Percentiles rank a stretch among this genome's conserved stretches.
Conservation (phyloP, 495 filamentous ascomycete species). For the Aspergillus steynii region DNA sequence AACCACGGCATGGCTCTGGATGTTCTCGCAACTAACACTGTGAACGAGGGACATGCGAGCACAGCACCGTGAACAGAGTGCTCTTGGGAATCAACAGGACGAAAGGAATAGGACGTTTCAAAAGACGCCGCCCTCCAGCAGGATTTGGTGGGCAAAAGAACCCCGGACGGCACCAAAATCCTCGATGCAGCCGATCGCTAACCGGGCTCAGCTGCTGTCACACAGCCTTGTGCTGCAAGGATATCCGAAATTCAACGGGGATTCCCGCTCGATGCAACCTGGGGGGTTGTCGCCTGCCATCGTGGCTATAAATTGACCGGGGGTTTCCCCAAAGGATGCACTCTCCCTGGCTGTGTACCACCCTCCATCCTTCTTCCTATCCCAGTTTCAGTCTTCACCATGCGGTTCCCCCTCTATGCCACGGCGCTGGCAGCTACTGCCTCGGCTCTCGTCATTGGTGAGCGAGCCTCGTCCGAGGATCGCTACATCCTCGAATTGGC, state of each 20-base stretch:
- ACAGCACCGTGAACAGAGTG: too few species aligned
- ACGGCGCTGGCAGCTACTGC: background rate
- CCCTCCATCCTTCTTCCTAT: background rate
- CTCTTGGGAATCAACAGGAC: too few species aligned
- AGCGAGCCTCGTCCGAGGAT: background rate
- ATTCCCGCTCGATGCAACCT: background rate
- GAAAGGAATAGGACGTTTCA: background rate
- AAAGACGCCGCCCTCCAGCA: background rate
- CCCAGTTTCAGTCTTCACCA: background rate
- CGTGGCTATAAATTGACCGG: background rate
- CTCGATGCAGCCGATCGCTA: too few species aligned
- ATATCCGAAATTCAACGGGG: background rate
- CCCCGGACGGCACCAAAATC: background rate
- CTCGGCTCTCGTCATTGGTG: background rate
- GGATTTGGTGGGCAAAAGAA: background rate
- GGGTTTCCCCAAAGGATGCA: background rate
- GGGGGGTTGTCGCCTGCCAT: background rate
- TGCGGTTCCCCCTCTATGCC: background rate
- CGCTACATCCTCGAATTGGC: slow-evolving; percentile 3
- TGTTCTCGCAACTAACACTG: background rate
- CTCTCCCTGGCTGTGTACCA: background rate
- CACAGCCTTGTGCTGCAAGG: background rate
- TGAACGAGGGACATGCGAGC: background rate
- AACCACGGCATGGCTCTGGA: background rate
- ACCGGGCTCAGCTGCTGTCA: background rate